Evolutionary conservation across 108 stramenopile genomes (phyloP), one percentile per base, ranked within the genome.

Genomic region (Cyclotella sp.): DNA sequence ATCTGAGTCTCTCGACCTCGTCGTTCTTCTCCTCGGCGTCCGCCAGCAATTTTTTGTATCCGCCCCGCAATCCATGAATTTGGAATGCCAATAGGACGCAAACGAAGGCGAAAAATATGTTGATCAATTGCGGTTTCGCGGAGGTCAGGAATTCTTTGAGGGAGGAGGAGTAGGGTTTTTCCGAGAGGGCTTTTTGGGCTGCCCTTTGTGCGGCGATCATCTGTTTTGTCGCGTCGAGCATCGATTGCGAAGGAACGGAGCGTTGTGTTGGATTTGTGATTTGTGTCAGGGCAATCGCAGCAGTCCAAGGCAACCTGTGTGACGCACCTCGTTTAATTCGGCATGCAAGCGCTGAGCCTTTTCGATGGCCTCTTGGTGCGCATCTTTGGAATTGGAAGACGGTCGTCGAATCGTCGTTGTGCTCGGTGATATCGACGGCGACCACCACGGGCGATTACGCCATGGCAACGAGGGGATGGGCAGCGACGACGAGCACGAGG

Each of bases 21-120:
- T 45, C 63, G 10, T 70, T 53, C 18, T 64, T 81, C 45, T 73
- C 76, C 18, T 66, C 71, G n/a, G 29, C 29, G 18, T 62, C 72
- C 10, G 44, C 77, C 34, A 77, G 26, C 45, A 85, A 75, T 53
- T 79, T 83, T 43, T 68, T 65, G 27, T 68, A 73, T 18, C 73
- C 81, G 14, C 55, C 40, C 34, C 82, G 29, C 72, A 83, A 83
- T 7, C 61, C 67, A 21, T 71, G 77, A 51, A 83, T 83, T 52
- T 85, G 85, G 70, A 79, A 71, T 45, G 85, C 85, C 21, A 85
- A 63, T 43, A 85, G 19, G 0, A 85, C 85, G 46, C 85, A 85
- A 0, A 73, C 68, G 57, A 85, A 85, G n/a, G 85, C 81, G 60
- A 77, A 77, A 28, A 82, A 47, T 40, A 85, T 85, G 49, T 85